Evolutionary conservation across 805 yeast genomes (phyloP).

Genomic region (Saturnispora ahearnii): DNA sequence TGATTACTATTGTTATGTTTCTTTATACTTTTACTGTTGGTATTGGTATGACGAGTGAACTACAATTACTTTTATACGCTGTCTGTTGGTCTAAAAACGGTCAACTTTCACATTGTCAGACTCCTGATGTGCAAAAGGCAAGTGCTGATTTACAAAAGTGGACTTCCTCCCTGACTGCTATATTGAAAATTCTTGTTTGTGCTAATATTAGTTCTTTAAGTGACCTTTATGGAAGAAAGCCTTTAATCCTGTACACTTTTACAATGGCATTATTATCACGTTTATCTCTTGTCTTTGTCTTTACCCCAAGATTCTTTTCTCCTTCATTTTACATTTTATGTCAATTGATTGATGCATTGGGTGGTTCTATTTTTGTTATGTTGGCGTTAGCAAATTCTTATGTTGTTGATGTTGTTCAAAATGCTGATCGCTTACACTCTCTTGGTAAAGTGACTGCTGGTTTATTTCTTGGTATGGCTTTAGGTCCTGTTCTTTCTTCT

Average conservation of each 20-base stretch:
- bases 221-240: constrained; percentile 56
- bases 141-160: constrained; percentile 44
- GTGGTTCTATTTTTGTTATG: constrained; percentile 57
- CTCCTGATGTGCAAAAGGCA: constrained; percentile 32
- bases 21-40: constrained; percentile 35
- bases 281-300: constrained; percentile 11
- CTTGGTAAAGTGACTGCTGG: constrained; percentile 54
- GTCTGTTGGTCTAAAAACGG: constrained; percentile 29
- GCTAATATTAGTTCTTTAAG: constrained; percentile 57
- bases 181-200: constrained; percentile 41
- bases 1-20: constrained; percentile 32
- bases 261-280: constrained; percentile 16
- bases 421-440: constrained; percentile 46
- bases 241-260: constrained; percentile 31
- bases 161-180: constrained; percentile 32
- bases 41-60: constrained; percentile 31
- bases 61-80: constrained; percentile 30
- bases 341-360: constrained; percentile 37
- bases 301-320: constrained; percentile 25
- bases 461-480: constrained; percentile 49
- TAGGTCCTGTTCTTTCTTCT: constrained; percentile 58
- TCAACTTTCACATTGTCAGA: constrained; percentile 25
- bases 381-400: constrained; percentile 59
- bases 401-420: constrained; percentile 62
- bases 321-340: constrained; percentile 34